phyloP scores from a whole-genome alignment of 345 rosid genomes.

The Cardiospermum halicacabum region DNA sequence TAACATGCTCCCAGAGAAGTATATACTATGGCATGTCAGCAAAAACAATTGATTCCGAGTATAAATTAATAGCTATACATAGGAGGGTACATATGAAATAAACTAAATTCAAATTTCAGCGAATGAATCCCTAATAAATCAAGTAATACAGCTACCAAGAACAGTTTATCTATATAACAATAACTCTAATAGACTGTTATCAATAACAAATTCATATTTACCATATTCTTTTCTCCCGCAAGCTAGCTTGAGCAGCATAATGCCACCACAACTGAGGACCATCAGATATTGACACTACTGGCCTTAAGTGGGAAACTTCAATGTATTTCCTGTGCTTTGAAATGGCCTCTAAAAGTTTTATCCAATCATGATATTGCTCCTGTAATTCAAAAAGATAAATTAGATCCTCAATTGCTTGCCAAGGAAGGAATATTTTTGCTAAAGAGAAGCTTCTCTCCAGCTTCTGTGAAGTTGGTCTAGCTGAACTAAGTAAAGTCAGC shows the following conservation, averaged over 20 bases:
- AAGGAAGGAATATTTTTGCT: constrained; percentile 6
- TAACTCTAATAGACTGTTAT: not conserved
- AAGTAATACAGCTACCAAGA: too few relatives aligned
- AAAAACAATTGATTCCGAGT: not conserved
- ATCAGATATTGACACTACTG: constrained; percentile 64
- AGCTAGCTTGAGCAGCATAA: constrained; percentile 80
- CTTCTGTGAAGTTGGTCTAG: not conserved
- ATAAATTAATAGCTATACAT: too few relatives aligned
- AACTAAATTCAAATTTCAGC: too few relatives aligned
- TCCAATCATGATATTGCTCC: constrained; percentile 98
- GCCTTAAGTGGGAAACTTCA: constrained; percentile 91
- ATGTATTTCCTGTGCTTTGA: constrained; percentile 76
- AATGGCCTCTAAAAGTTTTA: constrained; percentile 84
- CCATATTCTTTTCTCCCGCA: constrained; percentile 87
- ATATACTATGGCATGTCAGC: not conserved
- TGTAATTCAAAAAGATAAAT: constrained; percentile 32
- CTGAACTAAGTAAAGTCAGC: not conserved
- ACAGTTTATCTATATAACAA: too few relatives aligned
- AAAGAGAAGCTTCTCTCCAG: constrained; percentile 10
- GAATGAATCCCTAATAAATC: too few relatives aligned
- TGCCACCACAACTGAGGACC: constrained; percentile 82
- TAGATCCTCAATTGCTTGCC: constrained; percentile 15
- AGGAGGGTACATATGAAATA: too few relatives aligned
- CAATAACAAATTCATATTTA: constrained; percentile 23
- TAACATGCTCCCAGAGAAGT: not conserved